phyloP scores from a whole-genome alignment of 495 filamentous ascomycete genomes.

The Trichoderma gamsii region DNA sequence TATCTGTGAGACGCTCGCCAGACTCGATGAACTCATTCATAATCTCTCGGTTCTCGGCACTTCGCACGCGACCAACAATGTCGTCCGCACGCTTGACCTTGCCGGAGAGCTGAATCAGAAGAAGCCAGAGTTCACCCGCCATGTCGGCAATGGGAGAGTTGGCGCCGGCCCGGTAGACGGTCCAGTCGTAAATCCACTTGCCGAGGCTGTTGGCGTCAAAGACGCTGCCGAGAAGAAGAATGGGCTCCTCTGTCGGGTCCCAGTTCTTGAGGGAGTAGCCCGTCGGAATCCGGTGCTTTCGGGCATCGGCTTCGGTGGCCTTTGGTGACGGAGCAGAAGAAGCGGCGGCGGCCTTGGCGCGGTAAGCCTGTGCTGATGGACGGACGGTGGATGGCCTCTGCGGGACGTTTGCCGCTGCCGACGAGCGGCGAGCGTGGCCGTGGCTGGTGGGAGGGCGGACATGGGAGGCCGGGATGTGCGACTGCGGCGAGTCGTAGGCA shows the following conservation, averaged over 20 bases:
- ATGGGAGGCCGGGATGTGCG: constrained; percentile 25
- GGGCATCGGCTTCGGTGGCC: constrained; percentile 82
- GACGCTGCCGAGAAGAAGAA: constrained; percentile 88
- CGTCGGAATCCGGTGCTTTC: constrained; percentile 71
- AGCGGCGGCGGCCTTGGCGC: constrained; percentile 15
- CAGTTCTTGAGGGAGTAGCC: constrained; percentile 98
- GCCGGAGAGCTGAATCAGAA: constrained; percentile 90
- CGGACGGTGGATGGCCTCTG: constrained; percentile 34
- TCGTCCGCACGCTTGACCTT: constrained; percentile 92
- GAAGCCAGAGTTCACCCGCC: constrained; percentile 90
- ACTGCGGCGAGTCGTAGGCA: constrained; percentile 9
- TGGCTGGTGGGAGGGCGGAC: constrained; percentile 36
- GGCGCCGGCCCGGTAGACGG: constrained; percentile 83
- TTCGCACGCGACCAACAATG: constrained; percentile 65
- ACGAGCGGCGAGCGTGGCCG: constrained; percentile 34
- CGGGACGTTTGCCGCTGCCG: constrained; percentile 31
- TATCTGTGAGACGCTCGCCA: constrained; percentile 79
- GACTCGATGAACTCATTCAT: constrained; percentile 89
- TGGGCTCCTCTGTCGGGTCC: constrained; percentile 88
- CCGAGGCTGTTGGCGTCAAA: constrained; percentile 97
- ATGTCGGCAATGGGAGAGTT: constrained; percentile 84
- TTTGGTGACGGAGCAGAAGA: constrained; percentile 37
- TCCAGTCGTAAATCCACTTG: constrained; percentile 99
- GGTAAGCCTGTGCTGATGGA: constrained; percentile 31
- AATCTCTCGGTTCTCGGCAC: constrained; percentile 66